Base-by-base conservation (phyloP, 352 stramenopile species). In the Globisporangium canariense region DNA sequence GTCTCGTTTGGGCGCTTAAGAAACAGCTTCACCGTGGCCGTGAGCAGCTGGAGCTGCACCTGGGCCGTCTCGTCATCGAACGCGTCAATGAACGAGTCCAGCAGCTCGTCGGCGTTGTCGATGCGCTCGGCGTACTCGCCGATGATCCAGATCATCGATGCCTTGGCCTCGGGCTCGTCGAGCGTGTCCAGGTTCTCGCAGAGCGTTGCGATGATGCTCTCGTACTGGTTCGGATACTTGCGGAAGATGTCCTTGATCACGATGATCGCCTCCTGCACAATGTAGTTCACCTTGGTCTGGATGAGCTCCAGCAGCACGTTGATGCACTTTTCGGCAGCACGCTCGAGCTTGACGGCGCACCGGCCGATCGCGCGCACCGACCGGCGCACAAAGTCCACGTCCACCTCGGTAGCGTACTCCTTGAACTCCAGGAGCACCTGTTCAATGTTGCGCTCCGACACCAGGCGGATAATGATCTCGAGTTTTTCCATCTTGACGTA, bases 161-260 rank as follows among this genome's bases (percentile, higher is more conserved):
- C 97, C 83, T 99, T 99, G 11, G 98, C 98, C 71, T 99, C 93
- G 0, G 98, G 98, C 71, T 99, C 98, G 74, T 99, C 98, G 25
- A 99, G 73, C 10, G 97, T 98, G 76, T 99, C 98, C n/a, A 99
- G 77, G 76, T 99, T 99, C 70, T 99, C 97, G 73, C 98, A 99
- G 16, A 99, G 79, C 9, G 96, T 99, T 25, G 94, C 96, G 76
- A 99, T 99, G 76, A 99, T 98, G 64, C 81, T 96, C 78, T 99
- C 98, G 74, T 99, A 99, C 65, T 98, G 91, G 83, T 99, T 99
- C 64, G 97, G 97, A 81, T 99, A 99, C 72, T 98, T 97, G 55
- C 98, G 93, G 89, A 99, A 99, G 66, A 99, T 99, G 69, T 99
- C 97, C 77, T 99, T 99, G 77, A 99, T 99, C 32, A 99, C 97